A percentile compares a stretch with the other conserved stretches of the same genome.
Conservation (phyloP, 169 alveolate species). For the Babesia ovis region DNA sequence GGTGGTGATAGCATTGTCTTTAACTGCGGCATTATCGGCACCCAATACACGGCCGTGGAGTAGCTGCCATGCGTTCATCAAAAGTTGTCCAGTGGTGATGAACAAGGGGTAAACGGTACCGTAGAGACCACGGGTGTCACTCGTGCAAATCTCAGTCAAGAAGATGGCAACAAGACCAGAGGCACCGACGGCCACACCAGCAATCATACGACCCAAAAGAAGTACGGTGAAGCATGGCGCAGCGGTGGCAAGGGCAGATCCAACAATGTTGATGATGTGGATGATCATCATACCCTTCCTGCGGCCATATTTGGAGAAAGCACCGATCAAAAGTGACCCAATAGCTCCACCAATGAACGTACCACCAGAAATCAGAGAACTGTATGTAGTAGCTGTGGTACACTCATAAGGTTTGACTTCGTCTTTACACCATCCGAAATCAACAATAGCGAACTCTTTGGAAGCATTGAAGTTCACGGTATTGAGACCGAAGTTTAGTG, state of each 20-base stretch:
- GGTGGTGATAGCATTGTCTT: not conserved
- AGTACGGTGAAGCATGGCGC: constrained; percentile 70
- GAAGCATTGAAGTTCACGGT: constrained; percentile 69
- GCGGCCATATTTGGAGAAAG: constrained; percentile 67
- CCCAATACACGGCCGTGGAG: constrained; percentile 57
- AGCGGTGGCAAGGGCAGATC: constrained; percentile 64
- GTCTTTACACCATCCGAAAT: constrained; percentile 74
- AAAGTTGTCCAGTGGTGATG: constrained; percentile 79
- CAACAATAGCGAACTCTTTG: constrained; percentile 70
- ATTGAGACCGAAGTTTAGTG: constrained; percentile 72
- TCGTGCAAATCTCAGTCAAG: constrained; percentile 80
- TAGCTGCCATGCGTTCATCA: constrained; percentile 76
- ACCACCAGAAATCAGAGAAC: constrained; percentile 64
- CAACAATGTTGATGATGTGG: constrained; percentile 60
- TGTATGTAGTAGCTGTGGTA: constrained; percentile 33
- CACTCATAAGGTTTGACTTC: constrained; percentile 17
- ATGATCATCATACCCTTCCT: constrained; percentile 64
- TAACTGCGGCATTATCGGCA: constrained; percentile 20
- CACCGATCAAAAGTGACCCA: constrained; percentile 71
- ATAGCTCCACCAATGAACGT: constrained; percentile 73
- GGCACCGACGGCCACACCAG: constrained; percentile 83
- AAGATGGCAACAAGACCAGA: constrained; percentile 83
- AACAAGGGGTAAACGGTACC: constrained; percentile 79
- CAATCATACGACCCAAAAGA: constrained; percentile 74
- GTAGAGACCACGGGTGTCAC: constrained; percentile 75